These are phyloP conservation scores for Schizosaccharomyces cryophilus DNA, from an alignment of 805 yeast species.

Conservation along the genomic window DNA sequence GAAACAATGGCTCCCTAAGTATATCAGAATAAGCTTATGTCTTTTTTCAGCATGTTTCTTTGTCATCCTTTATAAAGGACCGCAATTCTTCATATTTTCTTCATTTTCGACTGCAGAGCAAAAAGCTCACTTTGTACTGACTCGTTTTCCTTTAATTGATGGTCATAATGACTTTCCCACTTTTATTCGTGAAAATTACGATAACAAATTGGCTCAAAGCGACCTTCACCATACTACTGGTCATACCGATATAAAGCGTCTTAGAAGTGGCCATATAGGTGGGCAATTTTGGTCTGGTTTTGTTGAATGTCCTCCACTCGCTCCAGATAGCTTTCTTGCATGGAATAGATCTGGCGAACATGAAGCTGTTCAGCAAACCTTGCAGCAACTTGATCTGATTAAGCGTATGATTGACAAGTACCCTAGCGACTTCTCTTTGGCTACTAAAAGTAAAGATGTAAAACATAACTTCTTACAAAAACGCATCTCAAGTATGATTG, in stretches of 20 bases:
- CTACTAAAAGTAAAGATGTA: background rate
- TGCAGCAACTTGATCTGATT: conserved; percentile 1
- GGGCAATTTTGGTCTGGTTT: conserved; percentile 3
- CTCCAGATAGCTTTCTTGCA: background rate
- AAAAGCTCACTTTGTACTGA: background rate
- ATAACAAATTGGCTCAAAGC: background rate
- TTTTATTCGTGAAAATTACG: background rate
- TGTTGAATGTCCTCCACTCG: conserved; percentile 1
- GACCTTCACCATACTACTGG: background rate
- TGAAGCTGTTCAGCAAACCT: background rate
- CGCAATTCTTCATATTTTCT: too few species aligned
- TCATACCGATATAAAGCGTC: conserved; percentile 1
- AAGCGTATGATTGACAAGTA: background rate
- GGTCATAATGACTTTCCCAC: conserved; percentile 3
- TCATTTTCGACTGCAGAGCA: background rate
- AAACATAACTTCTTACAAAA: background rate
- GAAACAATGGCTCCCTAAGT: too few species aligned
- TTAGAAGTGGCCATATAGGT: background rate
- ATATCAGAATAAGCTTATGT: too few species aligned
- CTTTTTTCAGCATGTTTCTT: too few species aligned
- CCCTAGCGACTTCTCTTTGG: background rate
- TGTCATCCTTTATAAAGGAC: too few species aligned
- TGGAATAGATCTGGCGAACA: conserved; percentile 2
- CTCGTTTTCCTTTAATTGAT: background rate
- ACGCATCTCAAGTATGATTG: conserved; percentile 23